Percentiles rank a stretch among this genome's conserved stretches.
phyloP scores from a whole-genome alignment of 1,139 yeast genomes.

The Taphrina deformans region DNA sequence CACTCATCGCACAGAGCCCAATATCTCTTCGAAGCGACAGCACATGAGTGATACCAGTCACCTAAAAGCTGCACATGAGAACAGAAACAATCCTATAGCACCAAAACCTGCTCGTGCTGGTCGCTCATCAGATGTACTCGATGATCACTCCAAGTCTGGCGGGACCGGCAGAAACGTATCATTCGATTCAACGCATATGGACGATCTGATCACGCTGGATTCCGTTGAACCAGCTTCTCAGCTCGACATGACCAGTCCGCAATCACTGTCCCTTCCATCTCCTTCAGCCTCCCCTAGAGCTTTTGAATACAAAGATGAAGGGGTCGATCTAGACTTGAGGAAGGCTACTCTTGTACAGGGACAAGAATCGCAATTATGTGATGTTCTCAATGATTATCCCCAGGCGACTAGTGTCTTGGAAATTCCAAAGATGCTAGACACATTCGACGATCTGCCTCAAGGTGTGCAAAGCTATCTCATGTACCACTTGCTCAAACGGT shows the following conservation, averaged over 20 bases:
- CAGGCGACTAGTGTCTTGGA: constrained; percentile 37
- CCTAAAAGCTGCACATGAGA: not conserved
- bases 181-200: not conserved
- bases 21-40: not conserved
- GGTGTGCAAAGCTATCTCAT: constrained; percentile 43
- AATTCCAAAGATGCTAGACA: constrained; percentile 43
- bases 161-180: constrained; percentile 5
- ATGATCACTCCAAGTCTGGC: not conserved
- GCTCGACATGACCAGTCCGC: constrained; percentile 28
- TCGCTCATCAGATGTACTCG: constrained; percentile 13
- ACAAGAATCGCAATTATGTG: not conserved
- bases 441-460: constrained; percentile 46
- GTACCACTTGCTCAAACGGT: constrained; percentile 63
- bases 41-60: not conserved
- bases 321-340: no score
- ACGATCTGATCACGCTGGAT: not conserved
- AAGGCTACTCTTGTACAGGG: not conserved
- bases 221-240: not conserved
- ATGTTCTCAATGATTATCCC: not conserved
- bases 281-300: constrained; percentile 43
- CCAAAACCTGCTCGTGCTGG: constrained; percentile 3
- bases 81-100: not conserved
- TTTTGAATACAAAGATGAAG: not conserved
- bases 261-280: constrained; percentile 42
- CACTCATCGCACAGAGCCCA: not conserved